Evolutionary conservation across 257 asterid genomes (phyloP), one percentile per base, ranked within the genome.

Genomic region (Solanum paucissectum): DNA sequence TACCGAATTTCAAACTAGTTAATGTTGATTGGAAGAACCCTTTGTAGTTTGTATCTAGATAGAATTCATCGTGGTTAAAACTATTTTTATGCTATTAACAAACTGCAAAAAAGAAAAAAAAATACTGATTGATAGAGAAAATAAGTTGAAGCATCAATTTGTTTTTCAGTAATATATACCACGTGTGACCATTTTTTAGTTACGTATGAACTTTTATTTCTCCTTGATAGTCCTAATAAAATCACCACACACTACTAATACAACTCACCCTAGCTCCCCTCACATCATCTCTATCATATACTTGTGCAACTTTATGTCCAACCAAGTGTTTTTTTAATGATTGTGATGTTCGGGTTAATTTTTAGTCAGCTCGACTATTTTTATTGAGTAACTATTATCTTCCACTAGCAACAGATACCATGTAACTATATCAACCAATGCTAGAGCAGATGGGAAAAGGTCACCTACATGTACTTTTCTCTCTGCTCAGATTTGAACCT

Each of bases 391-490:
- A 55, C 4, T 2, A 18, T 55, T 6, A 55, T 6, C 0, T 18
- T 55, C 0, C 1, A 55, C 23, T 0, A 49, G 3, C 1, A 55
- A 55, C 2, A 55, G 0, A 6, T 52, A 16, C 3, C 23, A 52
- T 1, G 0, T 18, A 55, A 18, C n/a, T 18, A 18, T 55, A 55
- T 55, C 5, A 9, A 52, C 1, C 9, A 60, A 60, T 0, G 3
- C 29, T 60, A 23, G 69, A 60, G 2, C 4, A 60, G 3, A 60
- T 60, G 13, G 23, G 13, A 60, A 60, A 23, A 60, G 11, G 27
- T 21, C 69, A 60, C 29, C 69, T 8, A 23, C 3, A 1, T 21
- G 29, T 60, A 60, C 12, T 23, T 9, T 10, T 60, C 6, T 60
- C 7, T 60, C 13, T 60, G 6, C 13, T 60, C 13, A 60, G 12